Percentiles rank a stretch among this genome's conserved stretches.
phyloP scores from a whole-genome alignment of 371 early-diverging fungal species.

The Haplosporangium sp. region DNA sequence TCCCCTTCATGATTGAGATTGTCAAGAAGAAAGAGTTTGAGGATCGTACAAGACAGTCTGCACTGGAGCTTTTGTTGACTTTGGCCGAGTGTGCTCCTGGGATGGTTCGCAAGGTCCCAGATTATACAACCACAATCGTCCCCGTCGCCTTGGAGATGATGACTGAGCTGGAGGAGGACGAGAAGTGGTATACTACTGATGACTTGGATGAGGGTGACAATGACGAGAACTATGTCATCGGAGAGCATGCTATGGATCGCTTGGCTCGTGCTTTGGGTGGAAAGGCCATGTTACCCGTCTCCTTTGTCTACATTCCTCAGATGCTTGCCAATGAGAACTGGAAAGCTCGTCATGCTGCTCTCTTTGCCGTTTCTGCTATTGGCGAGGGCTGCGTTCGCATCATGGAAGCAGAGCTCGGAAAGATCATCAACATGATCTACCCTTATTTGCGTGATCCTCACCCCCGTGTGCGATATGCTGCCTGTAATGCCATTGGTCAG shows the following conservation, averaged over 20 bases:
- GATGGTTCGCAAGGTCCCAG: constrained; percentile 86
- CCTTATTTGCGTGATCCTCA: constrained; percentile 93
- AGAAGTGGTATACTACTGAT: constrained; percentile 91
- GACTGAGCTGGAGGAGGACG: constrained; percentile 89
- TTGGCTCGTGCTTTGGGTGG: constrained; percentile 92
- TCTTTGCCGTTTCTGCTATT: constrained; percentile 94
- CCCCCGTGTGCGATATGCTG: constrained; percentile 96
- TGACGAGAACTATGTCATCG: constrained; percentile 88
- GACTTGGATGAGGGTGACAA: constrained; percentile 91
- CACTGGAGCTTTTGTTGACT: constrained; percentile 91
- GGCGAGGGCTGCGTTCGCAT: constrained; percentile 95
- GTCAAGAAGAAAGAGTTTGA: constrained; percentile 83
- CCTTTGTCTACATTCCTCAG: constrained; percentile 90
- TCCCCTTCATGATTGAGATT: constrained; percentile 79
- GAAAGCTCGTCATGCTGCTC: constrained; percentile 93
- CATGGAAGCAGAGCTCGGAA: constrained; percentile 90
- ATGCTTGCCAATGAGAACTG: constrained; percentile 91
- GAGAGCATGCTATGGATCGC: constrained; percentile 96
- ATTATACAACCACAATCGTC: constrained; percentile 79
- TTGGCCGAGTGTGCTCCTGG: constrained; percentile 88
- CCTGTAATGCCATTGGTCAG: constrained; percentile 96
- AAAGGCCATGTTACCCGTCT: constrained; percentile 86
- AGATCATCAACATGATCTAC: constrained; percentile 84
- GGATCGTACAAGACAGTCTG: constrained; percentile 82
- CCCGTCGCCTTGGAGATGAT: constrained; percentile 94